Evolutionary conservation across 2,329 filamentous ascomycete genomes (phyloP).

Genomic region (Magnaporthiopsis poae): DNA sequence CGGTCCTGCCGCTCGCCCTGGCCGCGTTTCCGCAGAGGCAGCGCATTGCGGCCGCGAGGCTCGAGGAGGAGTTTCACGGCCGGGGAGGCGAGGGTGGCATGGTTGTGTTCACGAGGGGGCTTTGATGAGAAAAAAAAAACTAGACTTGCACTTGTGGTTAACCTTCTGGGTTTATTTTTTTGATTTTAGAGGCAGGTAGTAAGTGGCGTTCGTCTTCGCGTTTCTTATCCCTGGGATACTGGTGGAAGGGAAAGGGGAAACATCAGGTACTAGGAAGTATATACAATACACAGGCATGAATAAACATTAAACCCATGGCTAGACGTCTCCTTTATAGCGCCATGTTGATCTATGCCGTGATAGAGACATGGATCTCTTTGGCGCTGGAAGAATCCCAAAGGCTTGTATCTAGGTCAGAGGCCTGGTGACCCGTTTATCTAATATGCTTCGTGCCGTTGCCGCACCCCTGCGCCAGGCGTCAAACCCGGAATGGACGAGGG

Average conservation of each 20-base stretch:
- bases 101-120: constrained; percentile 95
- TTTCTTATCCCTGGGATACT: not conserved
- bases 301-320: not conserved
- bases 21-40: constrained; percentile 90
- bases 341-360: not conserved
- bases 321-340: not conserved
- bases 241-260: not conserved
- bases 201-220: not conserved
- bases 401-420: not conserved
- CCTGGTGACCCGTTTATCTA: not conserved
- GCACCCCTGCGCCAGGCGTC: not conserved
- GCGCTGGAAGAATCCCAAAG: not conserved
- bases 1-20: constrained; percentile 79
- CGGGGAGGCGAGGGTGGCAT: constrained; percentile 67
- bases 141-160: not conserved
- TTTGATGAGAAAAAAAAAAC: constrained; percentile 47
- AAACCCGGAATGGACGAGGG: not conserved
- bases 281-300: not conserved
- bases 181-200: not conserved
- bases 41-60: constrained; percentile 59
- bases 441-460: not conserved
- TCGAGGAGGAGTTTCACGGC: constrained; percentile 82
- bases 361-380: not conserved
- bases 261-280: not conserved
- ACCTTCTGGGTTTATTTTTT: not conserved